phyloP scores from a whole-genome alignment of 495 filamentous ascomycete species.

The Chaetomium cochliodes region DNA sequence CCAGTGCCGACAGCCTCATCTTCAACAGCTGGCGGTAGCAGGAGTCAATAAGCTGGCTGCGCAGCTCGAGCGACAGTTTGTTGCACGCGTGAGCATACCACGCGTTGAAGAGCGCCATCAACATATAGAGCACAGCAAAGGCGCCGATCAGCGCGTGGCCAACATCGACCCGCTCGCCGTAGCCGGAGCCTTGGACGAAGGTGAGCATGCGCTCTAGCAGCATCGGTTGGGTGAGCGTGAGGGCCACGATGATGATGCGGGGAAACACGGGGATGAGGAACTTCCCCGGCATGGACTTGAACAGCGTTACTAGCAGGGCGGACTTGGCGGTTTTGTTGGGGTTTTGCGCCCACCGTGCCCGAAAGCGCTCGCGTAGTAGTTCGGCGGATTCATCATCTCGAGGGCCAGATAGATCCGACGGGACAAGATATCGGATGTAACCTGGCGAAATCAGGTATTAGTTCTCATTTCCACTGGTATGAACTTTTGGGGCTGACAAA shows the following conservation, averaged over 20 bases:
- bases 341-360: conserved; percentile 4
- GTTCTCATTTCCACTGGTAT: neutral
- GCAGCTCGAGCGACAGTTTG: conserved; percentile 17
- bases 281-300: conserved; percentile 15
- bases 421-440: conserved; percentile 10
- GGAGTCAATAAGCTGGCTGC: conserved; percentile 15
- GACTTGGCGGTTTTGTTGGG: conserved; percentile 11
- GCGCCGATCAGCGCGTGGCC: conserved; percentile 16
- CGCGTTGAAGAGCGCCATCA: conserved; percentile 16
- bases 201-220: conserved; percentile 19
- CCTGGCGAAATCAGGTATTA: neutral
- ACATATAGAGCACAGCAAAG: conserved; percentile 11
- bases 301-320: conserved; percentile 5
- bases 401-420: conserved; percentile 14
- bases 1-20: conserved; percentile 11
- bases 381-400: conserved; percentile 14
- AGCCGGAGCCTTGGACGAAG: conserved; percentile 13
- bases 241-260: conserved; percentile 10
- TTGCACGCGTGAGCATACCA: conserved; percentile 17
- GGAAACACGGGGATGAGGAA: conserved; percentile 11
- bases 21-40: conserved; percentile 16
- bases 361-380: conserved; percentile 12
- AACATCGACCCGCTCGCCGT: conserved; percentile 10
- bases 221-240: conserved; percentile 17
- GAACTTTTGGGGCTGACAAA: neutral